A percentile compares a stretch with the other conserved stretches of the same genome.
These are phyloP conservation scores for Leucogyrophana mollusca DNA, from an alignment of 768 basidiomycete genomes.

Conservation along the genomic window DNA sequence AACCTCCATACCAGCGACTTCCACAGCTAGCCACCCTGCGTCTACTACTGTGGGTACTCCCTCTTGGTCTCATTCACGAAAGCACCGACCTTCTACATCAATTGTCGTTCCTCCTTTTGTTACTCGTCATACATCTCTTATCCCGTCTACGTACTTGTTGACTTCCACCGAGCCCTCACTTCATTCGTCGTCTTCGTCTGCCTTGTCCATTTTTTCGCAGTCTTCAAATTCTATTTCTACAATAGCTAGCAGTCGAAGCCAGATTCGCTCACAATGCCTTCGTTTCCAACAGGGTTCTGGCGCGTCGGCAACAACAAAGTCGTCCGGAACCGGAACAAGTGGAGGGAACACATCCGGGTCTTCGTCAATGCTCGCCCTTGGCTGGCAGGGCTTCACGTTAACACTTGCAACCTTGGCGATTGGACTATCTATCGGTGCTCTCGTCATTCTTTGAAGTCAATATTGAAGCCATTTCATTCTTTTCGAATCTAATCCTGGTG, in stretches of 20 bases:
- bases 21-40: not conserved
- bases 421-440: slow-evolving; percentile 22
- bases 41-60: not conserved
- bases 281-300: slow-evolving; percentile 1
- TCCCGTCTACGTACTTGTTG: not conserved
- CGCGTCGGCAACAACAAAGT: not conserved
- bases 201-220: not conserved
- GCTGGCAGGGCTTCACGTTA: slow-evolving; percentile 24
- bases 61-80: not conserved
- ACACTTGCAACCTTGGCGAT: slow-evolving; percentile 24
- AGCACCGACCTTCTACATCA: too few relatives aligned
- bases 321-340: slow-evolving; percentile 1
- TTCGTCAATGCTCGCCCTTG: slow-evolving; percentile 8
- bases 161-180: not conserved
- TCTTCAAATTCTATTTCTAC: slow-evolving; percentile 2
- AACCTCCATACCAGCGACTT: slow-evolving; percentile 11
- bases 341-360: not conserved
- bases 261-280: slow-evolving; percentile 24
- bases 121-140: not conserved
- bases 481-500: too few relatives aligned
- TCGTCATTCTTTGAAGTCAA: slow-evolving; percentile 21
- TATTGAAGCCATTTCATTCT: too few relatives aligned
- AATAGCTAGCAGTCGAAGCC: slow-evolving; percentile 13
- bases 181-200: not conserved
- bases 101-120: not conserved